Evolutionary conservation across 495 filamentous ascomycete species (phyloP).

Genomic region (Talaromyces stipitatus): DNA sequence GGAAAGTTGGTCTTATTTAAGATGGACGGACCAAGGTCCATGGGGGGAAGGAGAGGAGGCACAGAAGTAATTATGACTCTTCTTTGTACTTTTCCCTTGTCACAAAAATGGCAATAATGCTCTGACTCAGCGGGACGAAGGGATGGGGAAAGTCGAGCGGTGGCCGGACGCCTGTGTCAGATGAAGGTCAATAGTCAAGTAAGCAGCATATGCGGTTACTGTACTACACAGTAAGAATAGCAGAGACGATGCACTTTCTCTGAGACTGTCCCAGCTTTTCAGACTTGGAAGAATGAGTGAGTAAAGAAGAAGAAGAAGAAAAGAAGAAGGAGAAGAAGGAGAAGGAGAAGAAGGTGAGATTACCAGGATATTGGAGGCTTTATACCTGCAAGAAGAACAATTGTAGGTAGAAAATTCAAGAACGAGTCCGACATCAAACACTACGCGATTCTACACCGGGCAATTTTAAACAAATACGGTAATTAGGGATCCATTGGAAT

Average conservation of each 20-base stretch:
- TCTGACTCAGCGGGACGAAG: neutral
- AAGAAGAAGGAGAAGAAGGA: neutral
- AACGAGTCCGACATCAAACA: neutral
- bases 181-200: neutral
- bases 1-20: neutral
- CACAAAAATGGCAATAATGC: neutral
- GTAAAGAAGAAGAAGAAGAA: neutral
- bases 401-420: neutral
- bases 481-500: neutral
- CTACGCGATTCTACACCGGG: neutral
- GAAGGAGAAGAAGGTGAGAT: neutral
- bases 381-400: neutral
- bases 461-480: neutral
- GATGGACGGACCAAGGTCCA: neutral
- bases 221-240: too few species aligned
- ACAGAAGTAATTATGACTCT: constrained; percentile 2
- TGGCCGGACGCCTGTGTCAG: neutral
- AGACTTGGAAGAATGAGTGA: neutral
- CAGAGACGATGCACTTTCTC: neutral
- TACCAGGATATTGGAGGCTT: neutral
- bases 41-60: neutral
- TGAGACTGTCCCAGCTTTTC: neutral
- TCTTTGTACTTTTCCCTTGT: neutral
- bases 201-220: too few species aligned
- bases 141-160: neutral